These are phyloP conservation scores for Marasmius oreades DNA, from an alignment of 1,284 basidiomycete species.

Conservation along the genomic window DNA sequence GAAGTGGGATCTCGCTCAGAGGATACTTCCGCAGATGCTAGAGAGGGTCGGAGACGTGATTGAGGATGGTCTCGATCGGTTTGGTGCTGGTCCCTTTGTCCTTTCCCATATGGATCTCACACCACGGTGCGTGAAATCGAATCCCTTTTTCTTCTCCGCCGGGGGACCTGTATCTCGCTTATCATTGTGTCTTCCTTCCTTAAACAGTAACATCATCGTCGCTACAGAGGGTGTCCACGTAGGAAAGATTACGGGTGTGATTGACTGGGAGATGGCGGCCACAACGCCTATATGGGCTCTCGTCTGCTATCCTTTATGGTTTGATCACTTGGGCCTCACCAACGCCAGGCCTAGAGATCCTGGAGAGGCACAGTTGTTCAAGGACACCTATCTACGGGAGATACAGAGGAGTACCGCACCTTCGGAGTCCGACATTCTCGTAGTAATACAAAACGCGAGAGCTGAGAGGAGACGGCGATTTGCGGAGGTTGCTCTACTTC, in stretches of 20 bases:
- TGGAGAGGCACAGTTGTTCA: slow-evolving; percentile 19
- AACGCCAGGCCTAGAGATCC: slow-evolving; percentile 7
- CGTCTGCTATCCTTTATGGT: slow-evolving; percentile 21
- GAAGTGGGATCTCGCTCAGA: slow-evolving; percentile 14
- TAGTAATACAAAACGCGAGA: slow-evolving; percentile 21
- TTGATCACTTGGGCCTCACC: slow-evolving; percentile 10
- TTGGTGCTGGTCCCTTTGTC: slow-evolving; percentile 19
- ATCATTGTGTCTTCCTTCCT: not conserved
- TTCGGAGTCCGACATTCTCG: slow-evolving; percentile 16
- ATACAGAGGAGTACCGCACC: slow-evolving; percentile 18
- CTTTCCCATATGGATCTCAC: slow-evolving; percentile 21
- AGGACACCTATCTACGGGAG: slow-evolving; percentile 21
- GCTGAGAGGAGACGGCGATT: slow-evolving; percentile 18
- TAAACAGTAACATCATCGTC: slow-evolving; percentile 20
- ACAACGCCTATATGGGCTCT: slow-evolving; percentile 22
- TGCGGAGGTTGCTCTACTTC: slow-evolving; percentile 17
- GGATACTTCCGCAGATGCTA: slow-evolving; percentile 16
- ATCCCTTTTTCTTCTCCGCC: not conserved
- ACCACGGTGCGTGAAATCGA: slow-evolving; percentile 14
- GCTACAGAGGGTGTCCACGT: slow-evolving; percentile 17
- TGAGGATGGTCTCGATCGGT: slow-evolving; percentile 22
- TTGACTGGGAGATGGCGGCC: slow-evolving; percentile 22
- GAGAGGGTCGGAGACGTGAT: slow-evolving; percentile 16
- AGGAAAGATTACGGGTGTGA: slow-evolving; percentile 18
- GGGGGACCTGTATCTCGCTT: not conserved